Evolutionary conservation across 768 basidiomycete species (phyloP).

Genomic region (Pisolithus sp.): DNA sequence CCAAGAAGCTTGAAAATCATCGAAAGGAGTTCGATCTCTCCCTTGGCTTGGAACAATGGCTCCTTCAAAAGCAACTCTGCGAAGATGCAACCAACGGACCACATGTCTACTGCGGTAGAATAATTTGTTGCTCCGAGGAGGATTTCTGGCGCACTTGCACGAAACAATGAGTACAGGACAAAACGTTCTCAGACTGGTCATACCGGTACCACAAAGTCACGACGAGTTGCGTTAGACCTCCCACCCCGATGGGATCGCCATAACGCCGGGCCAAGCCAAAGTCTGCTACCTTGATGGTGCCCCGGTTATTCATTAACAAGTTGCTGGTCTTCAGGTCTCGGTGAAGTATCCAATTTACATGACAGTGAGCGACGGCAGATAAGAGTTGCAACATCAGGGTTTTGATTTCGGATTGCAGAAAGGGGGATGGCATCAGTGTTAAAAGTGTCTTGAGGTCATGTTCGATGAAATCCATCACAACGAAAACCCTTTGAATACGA

Average conservation of each 20-base stretch:
- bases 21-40: conserved; percentile 84
- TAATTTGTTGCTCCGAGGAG: conserved; percentile 89
- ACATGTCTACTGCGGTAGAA: conserved; percentile 94
- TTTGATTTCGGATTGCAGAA: conserved; percentile 97
- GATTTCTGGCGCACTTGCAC: conserved; percentile 83
- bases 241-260: conserved; percentile 92
- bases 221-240: conserved; percentile 96
- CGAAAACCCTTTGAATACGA: conserved; percentile 70
- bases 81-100: conserved; percentile 99
- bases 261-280: conserved; percentile 95
- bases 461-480: conserved; percentile 99
- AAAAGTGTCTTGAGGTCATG: conserved; percentile 97
- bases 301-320: conserved; percentile 97
- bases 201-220: conserved; percentile 99
- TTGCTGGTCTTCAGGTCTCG: conserved; percentile 98
- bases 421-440: conserved; percentile 91
- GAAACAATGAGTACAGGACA: conserved; percentile 8
- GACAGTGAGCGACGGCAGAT: conserved; percentile 90
- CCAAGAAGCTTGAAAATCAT: conserved; percentile 96
- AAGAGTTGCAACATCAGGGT: conserved; percentile 90
- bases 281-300: conserved; percentile 97
- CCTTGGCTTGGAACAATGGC: conserved; percentile 96
- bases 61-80: conserved; percentile 93
- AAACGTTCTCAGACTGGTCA: conserved; percentile 20
- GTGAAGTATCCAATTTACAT: conserved; percentile 96